Evolutionary conservation across 768 basidiomycete species (phyloP), one percentile per base, ranked within the genome.

Genomic region (Mrakia frigida): DNA sequence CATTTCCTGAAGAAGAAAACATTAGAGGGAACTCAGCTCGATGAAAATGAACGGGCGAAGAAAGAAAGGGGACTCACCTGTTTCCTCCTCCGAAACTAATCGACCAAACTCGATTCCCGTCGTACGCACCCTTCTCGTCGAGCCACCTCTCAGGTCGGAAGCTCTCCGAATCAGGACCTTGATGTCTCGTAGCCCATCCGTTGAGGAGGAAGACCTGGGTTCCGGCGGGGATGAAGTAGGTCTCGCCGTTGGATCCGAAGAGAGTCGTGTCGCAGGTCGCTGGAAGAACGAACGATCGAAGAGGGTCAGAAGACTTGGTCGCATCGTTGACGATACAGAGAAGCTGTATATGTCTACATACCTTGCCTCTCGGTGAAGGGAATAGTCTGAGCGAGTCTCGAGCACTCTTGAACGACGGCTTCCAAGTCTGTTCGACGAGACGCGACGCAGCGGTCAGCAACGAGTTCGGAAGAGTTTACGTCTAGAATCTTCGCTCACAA

Each of bases 81-180:
- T 59, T 59, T 2, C 74, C 74, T 5, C 35, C 63, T 7, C n/a
- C 63, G 63, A 74, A 74, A 1, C 63, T 31, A 10, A 25, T n/a
- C 25, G 67, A 52, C 46, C 59, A 61, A 3, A 59, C 74, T 25
- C n/a, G 28, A 13, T 18, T 39, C 1, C 16, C 13, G 37, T 68
- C 63, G 10, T 68, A 74, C 35, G 10, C 31, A 21, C 74, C 74
- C 61, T 74, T 61, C 43, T n/a, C 46, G 52, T 68, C 63, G 6
- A 74, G 52, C 74, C 74, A 74, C 31, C 74, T 28, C n/a, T 68
- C 74, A 10, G 74, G 74, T 6, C 28, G 16, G 33, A 74, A 74
- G 11, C 14, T 35, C 23, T 50, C 23, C 28, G 43, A 35, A 13
- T 68, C 74, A 11, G 33, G 16, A 7, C n/a, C 67, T 28, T 61